Conservation (phyloP, 2,329 filamentous ascomycete species). For the Drechslerella stenobrocha region DNA sequence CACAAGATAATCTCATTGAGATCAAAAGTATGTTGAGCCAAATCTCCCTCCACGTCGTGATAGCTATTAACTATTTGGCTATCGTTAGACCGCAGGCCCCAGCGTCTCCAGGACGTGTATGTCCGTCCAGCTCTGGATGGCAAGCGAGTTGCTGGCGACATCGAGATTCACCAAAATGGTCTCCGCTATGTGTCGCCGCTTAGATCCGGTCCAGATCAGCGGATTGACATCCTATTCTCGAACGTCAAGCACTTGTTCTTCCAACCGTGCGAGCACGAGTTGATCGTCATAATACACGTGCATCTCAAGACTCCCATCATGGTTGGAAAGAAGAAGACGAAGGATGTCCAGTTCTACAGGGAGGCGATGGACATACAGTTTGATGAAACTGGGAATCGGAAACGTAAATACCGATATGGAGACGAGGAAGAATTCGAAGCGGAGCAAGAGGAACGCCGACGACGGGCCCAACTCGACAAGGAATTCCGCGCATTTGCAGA, state of each 20-base stretch:
- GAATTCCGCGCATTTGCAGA: slow-evolving; percentile 96
- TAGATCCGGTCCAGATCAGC: slow-evolving; percentile 68
- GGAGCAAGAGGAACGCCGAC: slow-evolving; percentile 91
- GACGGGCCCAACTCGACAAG: slow-evolving; percentile 87
- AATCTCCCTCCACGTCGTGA: slow-evolving; percentile 56
- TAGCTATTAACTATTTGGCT: slow-evolving; percentile 63
- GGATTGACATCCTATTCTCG: slow-evolving; percentile 92
- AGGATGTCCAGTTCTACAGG: slow-evolving; percentile 96
- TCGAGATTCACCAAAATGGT: slow-evolving; percentile 99
- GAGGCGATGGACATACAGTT: slow-evolving; percentile 99
- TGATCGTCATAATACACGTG: slow-evolving; percentile 97
- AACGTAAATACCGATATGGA: slow-evolving; percentile 95
- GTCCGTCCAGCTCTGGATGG: slow-evolving; percentile 93
- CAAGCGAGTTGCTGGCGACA: slow-evolving; percentile 91
- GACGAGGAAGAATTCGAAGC: slow-evolving; percentile 99
- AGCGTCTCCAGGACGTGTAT: slow-evolving; percentile 89
- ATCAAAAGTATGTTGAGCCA: slow-evolving; percentile 67
- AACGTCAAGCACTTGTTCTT: slow-evolving; percentile 99
- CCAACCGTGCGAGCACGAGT: slow-evolving; percentile 91
- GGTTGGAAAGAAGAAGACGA: slow-evolving; percentile 98
- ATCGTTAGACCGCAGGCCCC: slow-evolving; percentile 68
- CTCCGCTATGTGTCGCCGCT: slow-evolving; percentile 86
- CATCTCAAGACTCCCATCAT: slow-evolving; percentile 98
- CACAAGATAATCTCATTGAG: slow-evolving; percentile 95
- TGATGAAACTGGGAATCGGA: slow-evolving; percentile 96